Evolutionary conservation across 2,329 filamentous ascomycete genomes (phyloP), one percentile per base, ranked within the genome.

Genomic region (Ophiostoma populinum): DNA sequence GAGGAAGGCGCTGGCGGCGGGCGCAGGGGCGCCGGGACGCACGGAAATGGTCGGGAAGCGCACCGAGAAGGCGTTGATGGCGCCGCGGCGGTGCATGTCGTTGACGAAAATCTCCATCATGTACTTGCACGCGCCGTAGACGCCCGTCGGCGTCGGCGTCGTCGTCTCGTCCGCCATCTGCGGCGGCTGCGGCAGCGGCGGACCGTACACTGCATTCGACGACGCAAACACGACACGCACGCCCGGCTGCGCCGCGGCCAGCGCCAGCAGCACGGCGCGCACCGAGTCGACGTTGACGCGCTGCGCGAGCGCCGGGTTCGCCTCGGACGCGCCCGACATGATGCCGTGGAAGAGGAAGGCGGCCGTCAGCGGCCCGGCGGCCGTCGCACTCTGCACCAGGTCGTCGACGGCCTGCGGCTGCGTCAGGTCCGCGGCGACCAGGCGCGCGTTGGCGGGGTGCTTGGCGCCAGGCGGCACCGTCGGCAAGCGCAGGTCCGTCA

Each of bases 311-410:
- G 69, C 65, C 42, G 67, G 70, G 51, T 75, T 62, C 27, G 66
- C 65, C 51, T 76, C 71, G 12, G 69, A 66, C 6, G 69, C 70
- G 10, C 65, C 64, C 0, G 70, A 75, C 72, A 77, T 76, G 57
- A 76, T 73, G 42, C 72, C 72, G 51, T 77, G 72, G 49, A 77
- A 68, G 45, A 73, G 57, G 53, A 71, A 76, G 39, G 67, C 58
- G 31, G 65, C 63, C 40, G 63, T 56, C 4, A 70, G 54, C 1
- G 62, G 59, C 4, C 10, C 20, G 19, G 21, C 30, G 19, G 15
- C 16, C 18, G 55, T 52, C 13, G 61, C 57, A 4, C 56, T 55
- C 1, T 50, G 48, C 11, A 69, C 56, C 2, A 75, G 58, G 11
- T 41, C 25, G 26, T 45, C 28, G 8, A 59, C 41, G 42, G 56